Base-by-base conservation (phyloP, 2,329 filamentous ascomycete species). In the Paracorniculantispora psalliotae region DNA sequence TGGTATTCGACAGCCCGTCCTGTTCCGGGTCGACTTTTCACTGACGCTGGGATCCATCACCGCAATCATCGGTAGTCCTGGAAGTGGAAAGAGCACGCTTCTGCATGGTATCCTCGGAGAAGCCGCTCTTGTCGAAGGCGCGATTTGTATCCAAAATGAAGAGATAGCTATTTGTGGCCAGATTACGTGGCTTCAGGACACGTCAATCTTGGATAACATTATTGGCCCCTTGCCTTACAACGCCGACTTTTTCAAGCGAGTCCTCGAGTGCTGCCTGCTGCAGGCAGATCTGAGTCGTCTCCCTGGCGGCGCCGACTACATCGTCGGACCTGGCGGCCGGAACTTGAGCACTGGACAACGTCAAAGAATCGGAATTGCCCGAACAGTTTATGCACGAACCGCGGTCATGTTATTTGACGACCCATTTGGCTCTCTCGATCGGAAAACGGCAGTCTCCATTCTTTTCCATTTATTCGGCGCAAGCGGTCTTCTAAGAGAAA, bases 371-470 rank as follows among this genome's bases (percentile, higher is more conserved):
- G 57, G 55, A 1, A 57, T 57, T 10, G 55, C 55, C 10, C 33
- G 55, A 13, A 57, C 55, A 25, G 55, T 57, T 1, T 57, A 57
- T 17, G 35, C 55, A 8, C 55, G 55, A 35, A 50, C 55, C 6
- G 44, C 55, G 8, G 55, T 57, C 2, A 57, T 57, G 55, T 47
- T 57, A n/a, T 57, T 57, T 9, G 55, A 57, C 15, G 55, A 57
- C 19, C 55, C 55, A 10, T 57, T 57, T 25, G 47, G 35, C 8
- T 21, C 47, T 9, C 55, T 57, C 17, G 55, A 57, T 15, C 35
- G 47, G 6, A 57, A 51, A 23, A 57, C 55, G 15, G 55, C 55
- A 8, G 55, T 57, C 10, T 57, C 55, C 19, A 57, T 57, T 25
- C 17, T 57, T 13, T 57, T 57, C 26, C 55, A 57, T 12, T 17